Conservation (phyloP, 768 basidiomycete species). For the Agrocybe chaxingu region DNA sequence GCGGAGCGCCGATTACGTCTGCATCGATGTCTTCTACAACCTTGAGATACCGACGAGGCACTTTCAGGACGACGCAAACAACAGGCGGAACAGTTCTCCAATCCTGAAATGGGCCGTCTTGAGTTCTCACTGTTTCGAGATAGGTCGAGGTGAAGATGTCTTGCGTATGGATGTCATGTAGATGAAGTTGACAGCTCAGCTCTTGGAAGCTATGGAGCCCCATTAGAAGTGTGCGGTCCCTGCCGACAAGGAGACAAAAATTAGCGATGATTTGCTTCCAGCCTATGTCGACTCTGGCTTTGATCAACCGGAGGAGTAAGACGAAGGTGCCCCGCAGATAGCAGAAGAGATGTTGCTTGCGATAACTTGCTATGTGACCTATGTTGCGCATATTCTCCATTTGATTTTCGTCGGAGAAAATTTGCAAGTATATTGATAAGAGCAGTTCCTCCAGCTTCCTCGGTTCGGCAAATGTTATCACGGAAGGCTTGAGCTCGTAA, state of each 20-base stretch:
- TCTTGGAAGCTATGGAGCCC: conserved; percentile 35
- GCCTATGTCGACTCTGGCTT: conserved; percentile 27
- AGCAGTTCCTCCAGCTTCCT: conserved; percentile 34
- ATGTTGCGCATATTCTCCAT: conserved; percentile 3
- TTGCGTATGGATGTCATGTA: conserved; percentile 23
- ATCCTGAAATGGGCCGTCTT: conserved; percentile 24
- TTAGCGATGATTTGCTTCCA: conserved; percentile 42
- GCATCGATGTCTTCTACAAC: conserved; percentile 21
- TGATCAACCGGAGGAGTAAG: conserved; percentile 38
- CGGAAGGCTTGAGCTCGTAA: neutral
- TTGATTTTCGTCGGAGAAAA: conserved; percentile 41
- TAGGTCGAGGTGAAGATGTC: conserved; percentile 5
- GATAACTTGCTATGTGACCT: conserved; percentile 2
- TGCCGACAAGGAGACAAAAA: conserved; percentile 23
- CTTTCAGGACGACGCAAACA: conserved; percentile 30
- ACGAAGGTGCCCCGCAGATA: conserved; percentile 50
- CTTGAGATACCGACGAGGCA: conserved; percentile 30
- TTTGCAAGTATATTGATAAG: conserved; percentile 37
- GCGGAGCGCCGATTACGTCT: conserved; percentile 21
- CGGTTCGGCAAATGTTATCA: conserved; percentile 18
- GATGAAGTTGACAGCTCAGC: conserved; percentile 32
- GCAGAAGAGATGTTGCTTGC: conserved; percentile 27
- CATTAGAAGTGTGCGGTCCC: conserved; percentile 20
- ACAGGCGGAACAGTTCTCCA: conserved; percentile 34
- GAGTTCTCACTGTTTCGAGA: conserved; percentile 4